These are phyloP conservation scores for Corymbia citriodora DNA, from an alignment of 441 rosid genomes.

Conservation along the genomic window DNA sequence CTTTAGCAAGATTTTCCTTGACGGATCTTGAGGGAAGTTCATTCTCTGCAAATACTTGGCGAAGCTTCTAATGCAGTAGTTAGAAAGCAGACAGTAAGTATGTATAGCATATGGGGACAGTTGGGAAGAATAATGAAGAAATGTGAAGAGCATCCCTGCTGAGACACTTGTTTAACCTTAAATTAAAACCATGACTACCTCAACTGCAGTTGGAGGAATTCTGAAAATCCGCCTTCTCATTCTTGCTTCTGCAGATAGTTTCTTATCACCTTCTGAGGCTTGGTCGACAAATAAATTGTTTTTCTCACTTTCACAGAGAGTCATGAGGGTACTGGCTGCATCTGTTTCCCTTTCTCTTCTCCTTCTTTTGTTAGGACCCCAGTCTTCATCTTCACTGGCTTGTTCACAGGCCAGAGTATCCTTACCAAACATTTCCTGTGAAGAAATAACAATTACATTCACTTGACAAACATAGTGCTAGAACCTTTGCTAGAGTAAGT, in stretches of 20 bases:
- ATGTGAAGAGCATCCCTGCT: neutral
- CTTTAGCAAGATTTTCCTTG: slow-evolving; percentile 74
- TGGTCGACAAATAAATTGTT: slow-evolving; percentile 22
- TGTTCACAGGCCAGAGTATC: slow-evolving; percentile 69
- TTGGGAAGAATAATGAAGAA: neutral
- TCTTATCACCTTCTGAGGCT: slow-evolving; percentile 23
- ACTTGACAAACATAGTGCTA: neutral
- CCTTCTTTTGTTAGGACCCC: slow-evolving; percentile 91
- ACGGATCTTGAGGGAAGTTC: slow-evolving; percentile 87
- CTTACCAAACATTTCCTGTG: slow-evolving; percentile 97
- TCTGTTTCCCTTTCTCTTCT: slow-evolving; percentile 78
- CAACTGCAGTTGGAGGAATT: slow-evolving; percentile 69
- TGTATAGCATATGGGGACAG: neutral
- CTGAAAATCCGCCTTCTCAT: slow-evolving; percentile 59
- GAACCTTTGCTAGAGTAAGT: neutral
- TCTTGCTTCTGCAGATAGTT: slow-evolving; percentile 28
- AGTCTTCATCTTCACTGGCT: slow-evolving; percentile 95
- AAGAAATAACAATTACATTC: slow-evolving; percentile 1
- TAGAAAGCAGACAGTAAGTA: slow-evolving; percentile 10
- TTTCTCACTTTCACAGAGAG: slow-evolving; percentile 53
- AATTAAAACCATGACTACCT: slow-evolving; percentile 39
- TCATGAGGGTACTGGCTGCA: slow-evolving; percentile 66
- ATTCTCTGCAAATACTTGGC: slow-evolving; percentile 83
- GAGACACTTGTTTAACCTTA: neutral
- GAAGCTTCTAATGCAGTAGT: slow-evolving; percentile 68